Base-by-base conservation (phyloP, 208 protist genomes). In the Acanthamoeba rhysodes region DNA sequence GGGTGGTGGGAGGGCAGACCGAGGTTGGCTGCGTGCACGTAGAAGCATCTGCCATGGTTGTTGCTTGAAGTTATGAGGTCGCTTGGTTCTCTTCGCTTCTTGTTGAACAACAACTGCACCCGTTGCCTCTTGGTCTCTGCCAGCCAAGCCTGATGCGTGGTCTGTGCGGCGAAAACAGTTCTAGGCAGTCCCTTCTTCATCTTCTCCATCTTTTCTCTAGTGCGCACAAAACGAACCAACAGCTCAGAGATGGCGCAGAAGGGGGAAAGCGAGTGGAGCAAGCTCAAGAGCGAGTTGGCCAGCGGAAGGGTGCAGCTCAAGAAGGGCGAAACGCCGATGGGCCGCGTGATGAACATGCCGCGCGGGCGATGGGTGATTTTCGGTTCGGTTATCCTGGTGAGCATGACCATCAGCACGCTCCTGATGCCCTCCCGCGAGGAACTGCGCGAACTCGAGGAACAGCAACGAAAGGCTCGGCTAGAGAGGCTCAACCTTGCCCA, bases 391-490 rank as follows among this genome's bases (percentile, higher is more conserved):
- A 14, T 82, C 12, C 41, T 82, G 74, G 16, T 55, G 37, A 82
- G 74, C 74, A 45, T 53, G 37, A 9, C 18, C 41, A 27, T 82
- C 18, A 82, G 37, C 74, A 53, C 37, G 37, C 41, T 82, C 41
- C 6, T 82, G 18, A 82, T 82, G 74, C 74, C 74, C 34, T 82
- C 74, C 8, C 74, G 74, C 24, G 74, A 82, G 20, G 74, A 82
- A 14, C 2, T 82, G 41, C 74, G 41, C 6, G 74, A 82, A 41
- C 37, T 82, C 37, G 74, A 82, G 32, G 74, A n/a, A 18, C 74
- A 82, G 41, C 74, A 82, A n/a, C 74, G 74, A 53, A n/a, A 48
- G 32, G 74, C 74, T 6, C 74, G 74, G 7, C 74, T 53, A 5
- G 74, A 48, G 74, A 24, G 37, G 41, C 74, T 82, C 0, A 12